Percentiles rank a stretch among this genome's conserved stretches.
Conservation (phyloP, 225 moss, liverwort and hornwort species). For the Neckera pumila region DNA sequence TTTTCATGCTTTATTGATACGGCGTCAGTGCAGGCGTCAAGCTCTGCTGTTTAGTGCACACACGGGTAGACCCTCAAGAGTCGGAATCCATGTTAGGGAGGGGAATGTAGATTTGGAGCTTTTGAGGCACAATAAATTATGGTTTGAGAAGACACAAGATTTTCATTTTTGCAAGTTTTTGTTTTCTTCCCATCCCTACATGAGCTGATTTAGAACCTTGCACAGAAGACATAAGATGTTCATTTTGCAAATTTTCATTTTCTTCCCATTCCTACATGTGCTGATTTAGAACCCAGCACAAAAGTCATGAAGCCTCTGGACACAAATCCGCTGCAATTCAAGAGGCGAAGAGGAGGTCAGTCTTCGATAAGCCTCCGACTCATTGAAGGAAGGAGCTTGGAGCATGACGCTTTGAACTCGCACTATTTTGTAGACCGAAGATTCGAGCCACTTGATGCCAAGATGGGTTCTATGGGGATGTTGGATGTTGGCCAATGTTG, state of each 20-base stretch:
- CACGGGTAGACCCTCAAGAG: not conserved
- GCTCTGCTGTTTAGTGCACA: not conserved
- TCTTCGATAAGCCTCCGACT: not conserved
- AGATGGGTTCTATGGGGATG: not conserved
- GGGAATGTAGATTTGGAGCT: not conserved
- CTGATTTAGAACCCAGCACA: not conserved
- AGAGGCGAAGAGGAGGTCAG: not conserved
- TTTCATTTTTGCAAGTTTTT: not conserved
- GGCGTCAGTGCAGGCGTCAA: not conserved
- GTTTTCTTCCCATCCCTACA: not conserved
- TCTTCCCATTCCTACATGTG: not conserved
- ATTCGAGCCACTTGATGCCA: not conserved
- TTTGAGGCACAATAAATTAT: not conserved
- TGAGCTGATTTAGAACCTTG: not conserved
- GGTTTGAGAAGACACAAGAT: not conserved
- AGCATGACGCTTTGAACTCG: not conserved
- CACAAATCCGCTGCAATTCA: not conserved
- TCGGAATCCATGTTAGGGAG: accelerated
- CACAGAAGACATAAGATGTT: not conserved
- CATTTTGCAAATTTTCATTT: not conserved
- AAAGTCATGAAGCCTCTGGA: not conserved
- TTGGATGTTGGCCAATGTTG: not conserved
- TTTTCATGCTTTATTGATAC: not conserved
- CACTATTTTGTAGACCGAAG: not conserved
- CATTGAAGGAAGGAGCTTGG: not conserved